These are phyloP conservation scores for Leccinum subgranulosum DNA, from an alignment of 768 basidiomycete species.

Conservation along the genomic window DNA sequence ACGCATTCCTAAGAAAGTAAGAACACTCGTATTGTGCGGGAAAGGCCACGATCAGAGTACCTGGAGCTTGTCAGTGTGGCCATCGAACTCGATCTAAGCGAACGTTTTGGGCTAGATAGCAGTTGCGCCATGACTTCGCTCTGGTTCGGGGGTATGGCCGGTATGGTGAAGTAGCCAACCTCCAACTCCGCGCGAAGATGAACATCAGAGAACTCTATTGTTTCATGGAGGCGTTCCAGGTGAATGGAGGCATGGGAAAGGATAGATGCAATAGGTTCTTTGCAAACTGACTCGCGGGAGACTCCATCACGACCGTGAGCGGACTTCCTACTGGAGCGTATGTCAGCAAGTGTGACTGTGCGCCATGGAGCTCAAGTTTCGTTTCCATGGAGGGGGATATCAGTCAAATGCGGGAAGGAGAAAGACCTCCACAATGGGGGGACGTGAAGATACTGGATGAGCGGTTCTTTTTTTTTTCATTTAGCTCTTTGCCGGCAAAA, in stretches of 20 bases:
- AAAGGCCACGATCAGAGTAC: neutral
- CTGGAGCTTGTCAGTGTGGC: neutral
- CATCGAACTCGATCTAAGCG: neutral
- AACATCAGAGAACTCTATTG: neutral
- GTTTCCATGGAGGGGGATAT: neutral
- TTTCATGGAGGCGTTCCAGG: neutral
- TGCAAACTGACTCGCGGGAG: neutral
- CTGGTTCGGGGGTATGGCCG: neutral
- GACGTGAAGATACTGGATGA: neutral
- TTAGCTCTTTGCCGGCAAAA: neutral
- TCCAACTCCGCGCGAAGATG: neutral
- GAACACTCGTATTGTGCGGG: neutral
- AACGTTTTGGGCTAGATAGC: neutral
- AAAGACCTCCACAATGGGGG: neutral
- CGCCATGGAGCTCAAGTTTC: neutral
- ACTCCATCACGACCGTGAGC: neutral
- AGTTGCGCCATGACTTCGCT: neutral
- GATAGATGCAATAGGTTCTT: neutral
- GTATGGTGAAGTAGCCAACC: neutral
- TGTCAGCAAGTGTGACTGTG: neutral
- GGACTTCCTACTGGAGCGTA: neutral
- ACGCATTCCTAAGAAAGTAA: neutral
- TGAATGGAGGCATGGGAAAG: neutral
- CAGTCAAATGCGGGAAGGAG: rapidly evolving
- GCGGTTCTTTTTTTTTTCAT: neutral